A percentile compares a stretch with the other conserved stretches of the same genome.
phyloP scores from a whole-genome alignment of 1,284 basidiomycete genomes.

The Entoloma clypeatum region DNA sequence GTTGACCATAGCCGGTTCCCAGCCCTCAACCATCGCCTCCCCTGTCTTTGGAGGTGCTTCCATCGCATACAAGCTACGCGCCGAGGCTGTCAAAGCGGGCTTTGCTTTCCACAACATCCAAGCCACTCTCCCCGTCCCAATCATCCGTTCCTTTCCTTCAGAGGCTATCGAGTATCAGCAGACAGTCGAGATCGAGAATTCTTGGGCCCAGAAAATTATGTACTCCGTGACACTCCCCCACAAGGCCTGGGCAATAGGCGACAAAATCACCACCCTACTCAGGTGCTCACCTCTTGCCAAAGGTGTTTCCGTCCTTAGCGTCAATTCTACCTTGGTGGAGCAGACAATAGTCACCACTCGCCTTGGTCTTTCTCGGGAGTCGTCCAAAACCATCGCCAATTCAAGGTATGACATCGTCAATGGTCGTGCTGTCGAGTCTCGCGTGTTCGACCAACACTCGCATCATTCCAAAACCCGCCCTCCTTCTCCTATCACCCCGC shows the following conservation, averaged over 20 bases:
- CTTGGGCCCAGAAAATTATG: conserved; percentile 95
- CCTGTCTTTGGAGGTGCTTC: conserved; percentile 57
- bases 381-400: conserved; percentile 59
- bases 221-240: conserved; percentile 84
- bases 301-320: conserved; percentile 69
- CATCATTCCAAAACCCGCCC: conserved; percentile 5
- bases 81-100: conserved; percentile 72
- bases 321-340: conserved; percentile 75
- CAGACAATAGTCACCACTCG: conserved; percentile 63
- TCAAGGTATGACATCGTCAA: conserved; percentile 70
- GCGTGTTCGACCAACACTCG: conserved; percentile 8
- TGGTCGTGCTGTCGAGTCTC: conserved; percentile 52
- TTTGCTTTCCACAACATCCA: conserved; percentile 66
- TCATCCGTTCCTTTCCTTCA: conserved; percentile 70
- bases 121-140: conserved; percentile 54
- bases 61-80: conserved; percentile 84
- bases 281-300: conserved; percentile 88
- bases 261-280: conserved; percentile 74
- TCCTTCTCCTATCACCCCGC: conserved; percentile 11
- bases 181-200: conserved; percentile 91
- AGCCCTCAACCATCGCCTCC: conserved; percentile 75
- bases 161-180: conserved; percentile 94
- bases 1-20: conserved; percentile 73
- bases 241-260: conserved; percentile 90
- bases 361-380: conserved; percentile 55